Evolutionary conservation across 139 green algal genomes (phyloP).

Genomic region (Pleodorina starrii): DNA sequence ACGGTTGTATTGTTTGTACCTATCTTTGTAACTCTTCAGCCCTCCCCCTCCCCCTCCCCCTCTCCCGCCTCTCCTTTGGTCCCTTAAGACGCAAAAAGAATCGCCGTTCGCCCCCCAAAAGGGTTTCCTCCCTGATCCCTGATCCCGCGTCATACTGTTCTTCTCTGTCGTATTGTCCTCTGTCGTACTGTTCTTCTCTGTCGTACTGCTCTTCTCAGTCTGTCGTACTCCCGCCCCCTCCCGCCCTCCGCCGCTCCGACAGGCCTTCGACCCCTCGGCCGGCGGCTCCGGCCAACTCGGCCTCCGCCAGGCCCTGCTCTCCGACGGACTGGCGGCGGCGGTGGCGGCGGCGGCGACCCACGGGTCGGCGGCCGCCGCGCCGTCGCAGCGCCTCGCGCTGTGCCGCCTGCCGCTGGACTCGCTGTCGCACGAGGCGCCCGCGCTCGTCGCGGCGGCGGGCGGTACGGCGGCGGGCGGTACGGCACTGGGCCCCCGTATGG

Average conservation of each 20-base stretch:
- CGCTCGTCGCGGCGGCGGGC: not conserved
- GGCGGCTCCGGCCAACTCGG: not conserved
- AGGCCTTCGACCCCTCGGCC: constrained; percentile 54
- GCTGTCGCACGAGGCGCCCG: constrained; percentile 37
- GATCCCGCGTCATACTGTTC: no score
- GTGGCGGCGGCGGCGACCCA: constrained; percentile 43
- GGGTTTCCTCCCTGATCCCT: no score
- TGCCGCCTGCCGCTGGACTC: constrained; percentile 59
- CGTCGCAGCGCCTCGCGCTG: constrained; percentile 56
- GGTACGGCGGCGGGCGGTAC: not conserved
- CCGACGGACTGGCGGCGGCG: constrained; percentile 2
- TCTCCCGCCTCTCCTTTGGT: no score
- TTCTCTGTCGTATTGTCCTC: no score
- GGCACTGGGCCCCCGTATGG: constrained; percentile 34
- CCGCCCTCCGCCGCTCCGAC: not conserved
- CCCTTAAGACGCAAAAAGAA: no score
- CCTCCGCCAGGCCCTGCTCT: not conserved
- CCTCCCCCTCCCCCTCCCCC: no score
- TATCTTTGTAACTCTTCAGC: no score
- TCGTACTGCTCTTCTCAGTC: no score
- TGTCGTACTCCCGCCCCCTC: not conserved
- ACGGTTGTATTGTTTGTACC: no score
- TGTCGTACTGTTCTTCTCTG: no score
- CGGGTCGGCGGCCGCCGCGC: not conserved
- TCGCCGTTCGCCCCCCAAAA: no score